Evolutionary conservation across 257 asterid species (phyloP).

Genomic region (Rubia yunnanensis): DNA sequence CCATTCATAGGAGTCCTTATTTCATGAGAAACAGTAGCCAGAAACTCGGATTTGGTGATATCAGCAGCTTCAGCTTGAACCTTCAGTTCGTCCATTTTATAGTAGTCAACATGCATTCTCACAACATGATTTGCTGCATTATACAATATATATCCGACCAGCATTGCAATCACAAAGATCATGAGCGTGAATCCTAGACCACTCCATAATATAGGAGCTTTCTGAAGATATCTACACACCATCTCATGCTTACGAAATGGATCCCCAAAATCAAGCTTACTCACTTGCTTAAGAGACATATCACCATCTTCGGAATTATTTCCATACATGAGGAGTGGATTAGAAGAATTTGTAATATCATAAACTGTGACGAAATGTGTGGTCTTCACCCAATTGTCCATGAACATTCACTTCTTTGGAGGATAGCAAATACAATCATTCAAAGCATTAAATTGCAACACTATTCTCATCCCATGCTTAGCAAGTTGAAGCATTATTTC

Average conservation of each 20-base stretch:
- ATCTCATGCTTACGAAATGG: conserved; percentile 84
- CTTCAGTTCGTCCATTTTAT: conserved; percentile 62
- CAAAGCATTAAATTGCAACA: too few relatives aligned
- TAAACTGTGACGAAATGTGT: too few relatives aligned
- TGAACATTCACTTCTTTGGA: too few relatives aligned
- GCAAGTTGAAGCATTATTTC: too few relatives aligned
- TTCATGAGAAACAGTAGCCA: conserved; percentile 97
- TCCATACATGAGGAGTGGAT: conserved; percentile 71
- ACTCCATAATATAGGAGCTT: conserved; percentile 60
- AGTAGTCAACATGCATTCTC: conserved; percentile 70
- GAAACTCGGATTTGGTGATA: conserved; percentile 89
- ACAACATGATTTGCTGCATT: conserved; percentile 65
- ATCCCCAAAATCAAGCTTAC: conserved; percentile 83
- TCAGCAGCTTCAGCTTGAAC: conserved; percentile 94
- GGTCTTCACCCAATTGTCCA: too few relatives aligned
- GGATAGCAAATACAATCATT: too few relatives aligned
- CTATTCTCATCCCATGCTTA: too few relatives aligned
- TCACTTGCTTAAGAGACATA: conserved; percentile 54
- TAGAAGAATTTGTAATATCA: conserved; percentile 71
- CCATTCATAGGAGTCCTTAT: conserved; percentile 98
- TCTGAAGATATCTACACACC: conserved; percentile 80
- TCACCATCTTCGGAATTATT: conserved; percentile 48
- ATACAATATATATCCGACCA: conserved; percentile 55
- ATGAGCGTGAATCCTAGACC: conserved; percentile 51
- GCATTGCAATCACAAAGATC: conserved; percentile 39